Conservation (phyloP, 2,329 filamentous ascomycete species). For the Didymella segeticola region DNA sequence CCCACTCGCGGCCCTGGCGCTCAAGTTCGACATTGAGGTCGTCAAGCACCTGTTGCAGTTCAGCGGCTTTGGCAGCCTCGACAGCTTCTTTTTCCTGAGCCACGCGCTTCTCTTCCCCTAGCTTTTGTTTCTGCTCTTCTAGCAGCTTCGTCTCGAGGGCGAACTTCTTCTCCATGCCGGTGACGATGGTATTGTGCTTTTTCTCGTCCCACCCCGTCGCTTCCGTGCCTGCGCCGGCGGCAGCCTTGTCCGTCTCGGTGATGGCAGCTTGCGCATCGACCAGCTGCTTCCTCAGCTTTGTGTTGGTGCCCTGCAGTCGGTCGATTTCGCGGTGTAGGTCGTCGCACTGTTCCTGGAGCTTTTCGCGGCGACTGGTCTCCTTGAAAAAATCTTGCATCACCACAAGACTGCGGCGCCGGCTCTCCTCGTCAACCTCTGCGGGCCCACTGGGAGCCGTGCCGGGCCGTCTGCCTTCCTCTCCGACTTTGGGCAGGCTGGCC, state of each 20-base stretch:
- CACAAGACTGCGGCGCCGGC: slow-evolving; percentile 40
- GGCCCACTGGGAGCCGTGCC: slow-evolving; percentile 44
- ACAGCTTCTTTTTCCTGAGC: slow-evolving; percentile 41
- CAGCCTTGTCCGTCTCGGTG: slow-evolving; percentile 40
- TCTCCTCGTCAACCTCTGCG: slow-evolving; percentile 41
- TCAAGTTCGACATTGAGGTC: slow-evolving; percentile 47
- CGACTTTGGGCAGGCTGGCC: slow-evolving; percentile 39
- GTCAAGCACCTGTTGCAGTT: slow-evolving; percentile 45
- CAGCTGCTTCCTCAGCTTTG: slow-evolving; percentile 42
- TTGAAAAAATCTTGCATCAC: slow-evolving; percentile 51
- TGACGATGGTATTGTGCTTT: slow-evolving; percentile 35
- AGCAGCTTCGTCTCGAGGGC: slow-evolving; percentile 42
- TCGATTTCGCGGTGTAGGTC: slow-evolving; percentile 43
- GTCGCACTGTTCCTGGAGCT: slow-evolving; percentile 46
- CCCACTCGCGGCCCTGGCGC: slow-evolving; percentile 44
- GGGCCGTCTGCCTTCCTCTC: slow-evolving; percentile 36
- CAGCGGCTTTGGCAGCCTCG: slow-evolving; percentile 41
- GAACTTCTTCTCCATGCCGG: slow-evolving; percentile 47
- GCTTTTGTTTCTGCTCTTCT: slow-evolving; percentile 39
- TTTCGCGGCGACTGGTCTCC: slow-evolving; percentile 46
- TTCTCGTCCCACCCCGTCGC: slow-evolving; percentile 24
- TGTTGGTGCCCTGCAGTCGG: slow-evolving; percentile 39
- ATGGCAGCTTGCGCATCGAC: slow-evolving; percentile 40
- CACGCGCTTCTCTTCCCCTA: slow-evolving; percentile 41
- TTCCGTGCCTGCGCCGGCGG: slow-evolving; percentile 26